phyloP scores from a whole-genome alignment of 1,284 basidiomycete species.

The Nidula niveotomentosa region DNA sequence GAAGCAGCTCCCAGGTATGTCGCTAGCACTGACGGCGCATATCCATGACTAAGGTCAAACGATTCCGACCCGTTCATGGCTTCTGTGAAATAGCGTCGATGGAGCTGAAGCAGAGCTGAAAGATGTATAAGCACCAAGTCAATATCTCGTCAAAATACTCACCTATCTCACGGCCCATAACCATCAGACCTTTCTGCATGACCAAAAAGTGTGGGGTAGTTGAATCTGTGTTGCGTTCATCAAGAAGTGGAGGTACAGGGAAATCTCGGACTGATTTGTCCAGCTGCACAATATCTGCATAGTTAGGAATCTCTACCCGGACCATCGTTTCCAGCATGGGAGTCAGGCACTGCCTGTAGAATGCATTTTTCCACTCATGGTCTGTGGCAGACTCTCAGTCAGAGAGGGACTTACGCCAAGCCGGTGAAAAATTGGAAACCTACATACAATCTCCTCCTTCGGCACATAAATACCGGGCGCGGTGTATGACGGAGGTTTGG shows the following conservation, averaged over 20 bases:
- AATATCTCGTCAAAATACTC: constrained; percentile 17
- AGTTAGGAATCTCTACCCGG: constrained; percentile 55
- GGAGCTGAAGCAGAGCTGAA: constrained; percentile 68
- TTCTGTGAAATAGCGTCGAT: constrained; percentile 73
- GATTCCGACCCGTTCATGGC: constrained; percentile 59
- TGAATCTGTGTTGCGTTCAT: constrained; percentile 38
- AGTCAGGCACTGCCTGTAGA: constrained; percentile 63
- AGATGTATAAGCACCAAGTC: constrained; percentile 2
- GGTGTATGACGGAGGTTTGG: constrained; percentile 59
- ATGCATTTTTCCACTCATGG: constrained; percentile 73
- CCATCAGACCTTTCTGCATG: constrained; percentile 69
- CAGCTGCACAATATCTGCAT: constrained; percentile 54
- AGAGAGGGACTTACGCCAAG: constrained; percentile 1
- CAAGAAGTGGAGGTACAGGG: constrained; percentile 53
- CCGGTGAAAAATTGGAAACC: constrained; percentile 23
- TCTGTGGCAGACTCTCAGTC: constrained; percentile 36
- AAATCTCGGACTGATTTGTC: constrained; percentile 64
- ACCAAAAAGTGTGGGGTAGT: constrained; percentile 48
- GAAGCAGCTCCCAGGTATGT: constrained; percentile 67
- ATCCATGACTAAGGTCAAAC: constrained; percentile 64
- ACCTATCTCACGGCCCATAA: constrained; percentile 71
- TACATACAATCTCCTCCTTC: constrained; percentile 65
- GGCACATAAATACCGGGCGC: constrained; percentile 55
- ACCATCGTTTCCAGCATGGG: constrained; percentile 69
- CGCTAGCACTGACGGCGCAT: constrained; percentile 71